Percentiles rank a stretch among this genome's conserved stretches.
phyloP scores from a whole-genome alignment of 1,284 basidiomycete genomes.

The Cryptococcus sp. region DNA sequence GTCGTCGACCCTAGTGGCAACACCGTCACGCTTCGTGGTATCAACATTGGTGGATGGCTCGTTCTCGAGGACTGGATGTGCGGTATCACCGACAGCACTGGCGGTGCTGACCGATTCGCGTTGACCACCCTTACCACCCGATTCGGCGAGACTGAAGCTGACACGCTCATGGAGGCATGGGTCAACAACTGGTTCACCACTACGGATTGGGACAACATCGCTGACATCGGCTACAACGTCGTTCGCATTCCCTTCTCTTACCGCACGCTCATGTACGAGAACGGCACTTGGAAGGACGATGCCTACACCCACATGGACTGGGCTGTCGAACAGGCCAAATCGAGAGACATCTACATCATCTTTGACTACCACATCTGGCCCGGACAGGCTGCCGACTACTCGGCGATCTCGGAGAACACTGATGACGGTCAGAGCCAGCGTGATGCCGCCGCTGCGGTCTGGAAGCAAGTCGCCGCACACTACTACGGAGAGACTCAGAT shows the following conservation, averaged over 20 bases:
- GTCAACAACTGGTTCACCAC: conserved; percentile 38
- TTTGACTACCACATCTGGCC: conserved; percentile 45
- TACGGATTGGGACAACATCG: conserved; percentile 38
- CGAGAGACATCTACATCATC: conserved; percentile 37
- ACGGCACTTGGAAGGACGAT: conserved; percentile 33
- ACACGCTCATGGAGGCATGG: conserved; percentile 35
- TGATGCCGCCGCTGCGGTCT: conserved; percentile 29
- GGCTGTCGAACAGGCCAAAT: conserved; percentile 40
- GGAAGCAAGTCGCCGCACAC: conserved; percentile 37
- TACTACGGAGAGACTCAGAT: conserved; percentile 36
- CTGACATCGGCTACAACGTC: conserved; percentile 38
- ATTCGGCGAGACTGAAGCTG: conserved; percentile 35
- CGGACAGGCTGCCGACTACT: conserved; percentile 35
- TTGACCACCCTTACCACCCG: conserved; percentile 33
- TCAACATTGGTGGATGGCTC: conserved; percentile 44
- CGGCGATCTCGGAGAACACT: conserved; percentile 39
- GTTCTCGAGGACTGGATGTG: conserved; percentile 47
- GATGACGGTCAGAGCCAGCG: conserved; percentile 28
- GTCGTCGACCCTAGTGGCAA: conserved; percentile 39
- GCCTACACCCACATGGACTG: conserved; percentile 38
- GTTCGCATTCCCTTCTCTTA: conserved; percentile 40
- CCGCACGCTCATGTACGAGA: conserved; percentile 31
- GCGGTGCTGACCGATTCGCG: conserved; percentile 37
- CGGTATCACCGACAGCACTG: conserved; percentile 41
- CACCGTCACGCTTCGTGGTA: conserved; percentile 34